Base-by-base conservation (phyloP, 139 green algal genomes). In the Chlorella sp. region DNA sequence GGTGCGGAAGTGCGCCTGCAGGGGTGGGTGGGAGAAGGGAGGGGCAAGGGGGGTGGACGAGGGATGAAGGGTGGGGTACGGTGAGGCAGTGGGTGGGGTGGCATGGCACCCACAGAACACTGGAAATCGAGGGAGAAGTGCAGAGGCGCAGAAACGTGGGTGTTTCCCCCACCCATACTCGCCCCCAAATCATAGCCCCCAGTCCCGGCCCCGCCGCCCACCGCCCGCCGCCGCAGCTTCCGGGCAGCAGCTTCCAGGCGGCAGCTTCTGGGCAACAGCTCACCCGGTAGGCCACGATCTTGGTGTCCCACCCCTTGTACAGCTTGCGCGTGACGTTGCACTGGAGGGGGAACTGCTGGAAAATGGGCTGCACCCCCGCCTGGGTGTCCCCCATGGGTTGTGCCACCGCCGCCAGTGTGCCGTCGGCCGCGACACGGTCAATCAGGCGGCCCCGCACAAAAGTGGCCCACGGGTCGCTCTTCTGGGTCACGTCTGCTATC, bases 311-410 rank as follows among this genome's bases (percentile, higher is more conserved):
- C 5, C 68, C 82, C 71, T 77, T 68, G 60, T 92, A 87, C 80
- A 88, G 81, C 48, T 78, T 92, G 73, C 81, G 60, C 24, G 88
- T 77, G 32, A 94, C 89, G 36, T 39, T 75, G 85, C 92, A 94
- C 36, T 73, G n/a, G 28, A 94, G 85, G 9, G 92, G 92, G 85
- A 94, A 94, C 86, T 94, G 92, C 75, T 80, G 12, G 32, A 90
- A 85, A 26, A 94, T 48, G 16, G 76, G 37, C n/a, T n/a, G 39
- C 84, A 88, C 84, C 34, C 32, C 14, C 37, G 84, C 84, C 39
- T 64, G 37, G 40, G n/a, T 69, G 84, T 88, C 84, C 0, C 84
- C 84, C 84, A 88, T 88, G 28, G 84, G 84, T 68, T 88, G 84
- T 68, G 57, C 19, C 48, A 94, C 57, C 28, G 86, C 14, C 39